Evolutionary conservation across 768 basidiomycete species (phyloP).

Genomic region (Macrolepiota albuminosa): DNA sequence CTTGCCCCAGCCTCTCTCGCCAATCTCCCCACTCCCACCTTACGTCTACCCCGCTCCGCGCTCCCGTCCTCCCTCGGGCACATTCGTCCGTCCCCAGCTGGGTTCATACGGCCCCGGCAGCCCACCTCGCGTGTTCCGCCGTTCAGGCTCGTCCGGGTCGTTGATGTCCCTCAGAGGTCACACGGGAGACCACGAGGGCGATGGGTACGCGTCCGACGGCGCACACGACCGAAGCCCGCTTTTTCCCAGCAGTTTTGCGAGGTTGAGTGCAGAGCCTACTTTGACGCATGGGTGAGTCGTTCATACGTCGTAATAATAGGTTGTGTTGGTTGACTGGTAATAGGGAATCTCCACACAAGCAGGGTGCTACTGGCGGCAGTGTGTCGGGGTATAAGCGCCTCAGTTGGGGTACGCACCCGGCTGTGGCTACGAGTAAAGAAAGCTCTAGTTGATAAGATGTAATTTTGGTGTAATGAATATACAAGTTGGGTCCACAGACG

Average conservation of each 20-base stretch:
- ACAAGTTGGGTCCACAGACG: too few relatives aligned
- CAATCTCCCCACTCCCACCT: constrained; percentile 23
- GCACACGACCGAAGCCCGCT: constrained; percentile 60
- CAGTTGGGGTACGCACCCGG: constrained; percentile 11
- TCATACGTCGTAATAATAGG: too few relatives aligned
- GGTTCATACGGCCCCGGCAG: too few relatives aligned
- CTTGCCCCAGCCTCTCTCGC: constrained; percentile 14
- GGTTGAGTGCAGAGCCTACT: constrained; percentile 36
- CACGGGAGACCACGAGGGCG: constrained; percentile 18
- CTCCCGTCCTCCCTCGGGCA: constrained; percentile 11
- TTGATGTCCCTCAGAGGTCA: constrained; percentile 13
- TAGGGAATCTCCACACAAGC: constrained; percentile 18
- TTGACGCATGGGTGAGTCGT: not conserved
- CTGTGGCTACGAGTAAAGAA: not conserved
- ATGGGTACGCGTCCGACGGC: constrained; percentile 26
- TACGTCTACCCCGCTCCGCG: constrained; percentile 16
- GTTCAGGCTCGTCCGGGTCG: constrained; percentile 27
- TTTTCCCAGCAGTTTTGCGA: constrained; percentile 79
- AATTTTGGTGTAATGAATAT: too few relatives aligned
- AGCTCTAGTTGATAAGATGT: not conserved
- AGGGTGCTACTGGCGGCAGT: constrained; percentile 12
- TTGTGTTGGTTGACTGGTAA: too few relatives aligned
- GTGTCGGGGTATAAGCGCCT: constrained; percentile 12
- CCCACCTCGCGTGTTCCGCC: constrained; percentile 21
- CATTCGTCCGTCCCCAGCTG: constrained; percentile 2